These are phyloP conservation scores for Phylloporus arenicola DNA, from an alignment of 768 basidiomycete species.

Conservation along the genomic window DNA sequence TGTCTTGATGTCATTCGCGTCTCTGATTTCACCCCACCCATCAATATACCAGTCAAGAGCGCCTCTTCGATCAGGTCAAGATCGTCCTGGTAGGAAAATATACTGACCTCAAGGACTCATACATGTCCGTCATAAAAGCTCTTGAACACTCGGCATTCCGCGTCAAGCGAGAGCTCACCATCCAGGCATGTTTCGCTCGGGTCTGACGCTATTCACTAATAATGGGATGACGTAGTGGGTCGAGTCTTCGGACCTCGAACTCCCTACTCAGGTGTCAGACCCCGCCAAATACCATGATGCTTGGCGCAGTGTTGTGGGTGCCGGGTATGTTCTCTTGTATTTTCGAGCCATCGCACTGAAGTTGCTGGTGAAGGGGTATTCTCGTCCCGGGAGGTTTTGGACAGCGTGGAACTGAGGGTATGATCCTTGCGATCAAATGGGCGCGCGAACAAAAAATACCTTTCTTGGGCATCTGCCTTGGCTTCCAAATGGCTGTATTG, in stretches of 20 bases:
- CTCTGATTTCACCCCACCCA: constrained; percentile 1
- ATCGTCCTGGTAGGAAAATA: constrained; percentile 97
- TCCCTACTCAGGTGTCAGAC: constrained; percentile 67
- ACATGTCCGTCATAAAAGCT: constrained; percentile 96
- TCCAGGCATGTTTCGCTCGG: constrained; percentile 52
- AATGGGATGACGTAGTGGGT: constrained; percentile 66
- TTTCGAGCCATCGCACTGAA: constrained; percentile 9
- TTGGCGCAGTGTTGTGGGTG: constrained; percentile 87
- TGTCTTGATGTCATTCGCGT: constrained; percentile 17
- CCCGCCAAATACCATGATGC: constrained; percentile 94
- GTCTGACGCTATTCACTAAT: constrained; percentile 9
- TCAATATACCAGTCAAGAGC: constrained; percentile 66
- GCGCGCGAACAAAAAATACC: constrained; percentile 92
- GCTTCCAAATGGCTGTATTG: constrained; percentile 94
- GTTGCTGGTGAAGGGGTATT: constrained; percentile 60
- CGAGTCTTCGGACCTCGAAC: constrained; percentile 87
- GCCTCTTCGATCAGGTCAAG: constrained; percentile 81
- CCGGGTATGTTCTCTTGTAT: constrained; percentile 50
- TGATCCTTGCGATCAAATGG: constrained; percentile 98
- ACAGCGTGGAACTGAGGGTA: constrained; percentile 88
- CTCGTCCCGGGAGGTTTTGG: constrained; percentile 98
- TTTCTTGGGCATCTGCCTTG: constrained; percentile 94
- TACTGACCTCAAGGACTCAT: constrained; percentile 93
- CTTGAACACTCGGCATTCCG: constrained; percentile 96
- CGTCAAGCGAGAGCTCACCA: constrained; percentile 74